These are phyloP conservation scores for Butyriboletus appendiculatus DNA, from an alignment of 1,284 basidiomycete genomes.

Conservation along the genomic window DNA sequence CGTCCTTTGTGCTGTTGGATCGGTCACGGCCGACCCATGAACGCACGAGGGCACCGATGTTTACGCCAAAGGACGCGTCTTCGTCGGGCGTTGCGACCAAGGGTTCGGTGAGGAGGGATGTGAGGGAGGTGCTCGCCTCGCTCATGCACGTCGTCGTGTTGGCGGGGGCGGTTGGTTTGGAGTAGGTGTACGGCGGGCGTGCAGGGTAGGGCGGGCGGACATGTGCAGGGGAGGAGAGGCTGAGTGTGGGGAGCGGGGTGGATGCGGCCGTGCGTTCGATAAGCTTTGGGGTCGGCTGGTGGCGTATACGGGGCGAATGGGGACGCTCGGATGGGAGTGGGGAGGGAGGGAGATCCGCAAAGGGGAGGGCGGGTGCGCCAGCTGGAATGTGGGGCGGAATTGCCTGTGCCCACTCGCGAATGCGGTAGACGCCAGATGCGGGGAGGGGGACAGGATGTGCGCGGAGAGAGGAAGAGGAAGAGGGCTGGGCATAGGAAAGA, in stretches of 20 bases:
- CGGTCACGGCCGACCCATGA: conserved; percentile 34
- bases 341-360: conserved; percentile 16
- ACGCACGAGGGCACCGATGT: conserved; percentile 34
- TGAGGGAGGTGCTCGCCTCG: conserved; percentile 36
- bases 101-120: conserved; percentile 34
- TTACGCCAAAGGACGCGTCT: conserved; percentile 28
- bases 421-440: conserved; percentile 14
- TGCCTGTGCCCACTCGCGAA: conserved; percentile 31
- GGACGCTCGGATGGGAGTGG: conserved; percentile 11
- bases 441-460: background rate
- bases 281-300: conserved; percentile 33
- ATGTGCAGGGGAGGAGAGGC: conserved; percentile 24
- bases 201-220: conserved; percentile 23
- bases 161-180: conserved; percentile 9
- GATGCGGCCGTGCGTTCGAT: conserved; percentile 34
- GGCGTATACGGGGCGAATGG: conserved; percentile 20
- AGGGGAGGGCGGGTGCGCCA: conserved; percentile 30
- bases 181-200: conserved; percentile 15
- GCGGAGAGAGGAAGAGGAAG: conserved; percentile 11
- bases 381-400: conserved; percentile 35
- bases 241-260: conserved; percentile 34
- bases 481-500: conserved; percentile 34
- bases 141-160: conserved; percentile 25
- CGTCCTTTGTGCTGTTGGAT: conserved; percentile 18
- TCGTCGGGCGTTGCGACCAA: conserved; percentile 35